phyloP scores from a whole-genome alignment of 805 yeast genomes.

The Candida oleophila region DNA sequence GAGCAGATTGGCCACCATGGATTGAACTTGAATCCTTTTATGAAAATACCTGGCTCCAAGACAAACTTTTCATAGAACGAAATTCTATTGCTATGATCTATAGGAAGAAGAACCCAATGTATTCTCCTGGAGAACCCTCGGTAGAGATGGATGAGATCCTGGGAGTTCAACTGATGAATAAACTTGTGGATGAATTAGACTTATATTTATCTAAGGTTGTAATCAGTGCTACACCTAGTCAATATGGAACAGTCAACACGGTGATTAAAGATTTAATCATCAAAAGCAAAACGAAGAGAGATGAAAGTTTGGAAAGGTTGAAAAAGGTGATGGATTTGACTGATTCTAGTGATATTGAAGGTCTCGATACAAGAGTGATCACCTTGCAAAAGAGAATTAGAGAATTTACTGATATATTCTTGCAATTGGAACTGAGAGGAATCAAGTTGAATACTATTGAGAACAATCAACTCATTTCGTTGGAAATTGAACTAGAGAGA shows the following conservation, averaged over 20 bases:
- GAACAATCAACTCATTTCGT: conserved; percentile 15
- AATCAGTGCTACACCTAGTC: conserved; percentile 36
- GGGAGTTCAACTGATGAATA: not conserved
- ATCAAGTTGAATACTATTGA: conserved; percentile 18
- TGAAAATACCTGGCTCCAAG: conserved; percentile 36
- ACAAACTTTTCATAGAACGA: conserved; percentile 33
- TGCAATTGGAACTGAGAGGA: conserved; percentile 38
- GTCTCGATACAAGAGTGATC: conserved; percentile 28
- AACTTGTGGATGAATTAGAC: not conserved
- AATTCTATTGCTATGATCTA: conserved; percentile 43
- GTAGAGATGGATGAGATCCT: not conserved
- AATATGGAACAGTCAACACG: conserved; percentile 36
- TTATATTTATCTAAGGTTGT: conserved; percentile 39
- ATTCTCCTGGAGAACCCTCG: conserved; percentile 27
- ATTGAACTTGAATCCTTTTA: conserved; percentile 67
- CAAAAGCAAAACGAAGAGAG: conserved; percentile 23
- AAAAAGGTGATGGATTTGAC: conserved; percentile 37
- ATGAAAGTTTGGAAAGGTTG: conserved; percentile 37
- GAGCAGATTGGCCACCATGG: conserved; percentile 82
- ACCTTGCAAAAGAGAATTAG: conserved; percentile 31
- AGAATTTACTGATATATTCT: conserved; percentile 31
- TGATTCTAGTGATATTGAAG: conserved; percentile 35
- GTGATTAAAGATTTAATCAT: conserved; percentile 35
- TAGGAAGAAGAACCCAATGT: conserved; percentile 53
- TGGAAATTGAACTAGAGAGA: conserved; percentile 34